Percentiles rank a stretch among this genome's conserved stretches.
These are phyloP conservation scores for Sedum album DNA, from an alignment of 164 flowering plant genomes.

Conservation along the genomic window DNA sequence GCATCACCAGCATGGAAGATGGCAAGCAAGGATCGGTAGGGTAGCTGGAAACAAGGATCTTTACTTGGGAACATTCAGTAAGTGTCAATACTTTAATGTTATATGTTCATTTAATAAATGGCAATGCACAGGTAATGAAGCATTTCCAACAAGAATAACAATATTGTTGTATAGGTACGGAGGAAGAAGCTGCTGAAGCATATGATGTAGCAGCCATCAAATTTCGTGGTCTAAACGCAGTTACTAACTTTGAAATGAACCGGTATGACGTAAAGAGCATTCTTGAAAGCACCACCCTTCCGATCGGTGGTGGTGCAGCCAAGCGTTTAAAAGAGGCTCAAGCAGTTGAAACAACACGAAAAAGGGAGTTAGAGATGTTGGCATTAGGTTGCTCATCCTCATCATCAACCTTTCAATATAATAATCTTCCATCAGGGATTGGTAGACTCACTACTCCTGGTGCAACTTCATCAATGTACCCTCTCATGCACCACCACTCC, in stretches of 20 bases:
- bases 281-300: conserved; percentile 67
- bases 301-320: conserved; percentile 74
- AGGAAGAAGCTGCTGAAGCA: conserved; percentile 91
- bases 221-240: conserved; percentile 73
- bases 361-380: conserved; percentile 43
- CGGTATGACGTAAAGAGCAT: conserved; percentile 77
- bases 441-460: conserved; percentile 26
- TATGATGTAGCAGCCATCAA: conserved; percentile 87
- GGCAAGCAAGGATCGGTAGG: conserved; percentile 98
- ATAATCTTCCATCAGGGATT: conserved; percentile 8
- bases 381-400: conserved; percentile 29
- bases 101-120: no score
- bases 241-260: conserved; percentile 78
- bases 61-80: conserved; percentile 92
- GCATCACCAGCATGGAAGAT: conserved; percentile 96
- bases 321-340: conserved; percentile 66
- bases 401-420: neutral
- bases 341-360: conserved; percentile 51
- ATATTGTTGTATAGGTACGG: conserved; percentile 40
- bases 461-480: conserved; percentile 27
- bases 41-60: conserved; percentile 97
- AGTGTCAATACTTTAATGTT: conserved; percentile 15
- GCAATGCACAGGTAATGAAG: neutral
- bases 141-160: no score
- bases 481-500: conserved; percentile 28